Evolutionary conservation across 495 filamentous ascomycete species (phyloP), one percentile per base, ranked within the genome.

Genomic region (Xylaria palmicola): DNA sequence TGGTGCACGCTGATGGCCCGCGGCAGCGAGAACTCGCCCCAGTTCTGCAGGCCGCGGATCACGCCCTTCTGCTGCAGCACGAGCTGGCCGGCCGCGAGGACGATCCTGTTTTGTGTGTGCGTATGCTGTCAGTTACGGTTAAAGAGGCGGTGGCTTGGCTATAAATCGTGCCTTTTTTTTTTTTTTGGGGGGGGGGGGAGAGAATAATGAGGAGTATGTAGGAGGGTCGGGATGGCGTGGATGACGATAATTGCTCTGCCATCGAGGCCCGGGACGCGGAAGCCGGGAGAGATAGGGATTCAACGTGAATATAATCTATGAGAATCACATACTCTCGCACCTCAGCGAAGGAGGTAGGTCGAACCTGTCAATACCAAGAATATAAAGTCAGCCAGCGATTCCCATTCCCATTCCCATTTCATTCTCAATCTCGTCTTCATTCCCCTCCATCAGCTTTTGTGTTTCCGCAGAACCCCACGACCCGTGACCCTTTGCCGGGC

Each of bases 1-100:
- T 96, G 91, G 75, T 93, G 88, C 70, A 86, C 86, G 63, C 81
- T 86, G 55, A 85, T 83, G 62, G 86, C 79, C 63, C 84, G 86
- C 30, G 94, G 94, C 15, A 98, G 86, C 10, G 86, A 76, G 78
- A 93, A 96, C 61, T 86, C 79, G 68, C 95, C 95, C 94, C 94
- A 98, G 81, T 98, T 98, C 56, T 86, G 88, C 68, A 91, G 83
- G 70, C 91, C 91, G 62, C 94, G 93, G 71, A 98, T 86, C 27
- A 97, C 92, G 75, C 94, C 94, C 74, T 90, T 89, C 67, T 86
- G 83, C 59, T 83, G 82, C 65, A 98, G 90, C 76, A 98, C 84
- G 39, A 93, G 82, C 47, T 84, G 81, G 64, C 95, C 94, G 66
- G 92, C 85, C 52, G 92, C 90, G 68, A 86, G 87, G 74, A 93